Conservation (phyloP, 768 basidiomycete species). For the Porpolomopsis calyptriformis region DNA sequence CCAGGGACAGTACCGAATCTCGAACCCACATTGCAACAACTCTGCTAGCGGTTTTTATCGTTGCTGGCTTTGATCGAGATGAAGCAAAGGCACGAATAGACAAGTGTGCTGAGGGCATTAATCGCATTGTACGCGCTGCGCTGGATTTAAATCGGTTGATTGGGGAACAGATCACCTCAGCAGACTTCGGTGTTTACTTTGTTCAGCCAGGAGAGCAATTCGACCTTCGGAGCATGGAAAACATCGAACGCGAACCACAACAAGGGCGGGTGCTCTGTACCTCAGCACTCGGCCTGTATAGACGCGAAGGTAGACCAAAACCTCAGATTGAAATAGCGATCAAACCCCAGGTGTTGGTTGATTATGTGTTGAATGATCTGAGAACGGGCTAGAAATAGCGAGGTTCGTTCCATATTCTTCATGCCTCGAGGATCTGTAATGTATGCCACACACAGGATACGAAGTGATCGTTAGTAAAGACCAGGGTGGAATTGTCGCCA, state of each 20-base stretch:
- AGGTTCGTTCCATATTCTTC: not conserved
- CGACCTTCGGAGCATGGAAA: not conserved
- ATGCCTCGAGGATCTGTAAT: not conserved
- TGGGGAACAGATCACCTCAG: not conserved
- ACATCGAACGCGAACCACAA: not conserved
- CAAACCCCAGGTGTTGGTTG: not conserved
- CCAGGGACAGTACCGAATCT: not conserved
- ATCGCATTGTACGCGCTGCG: not conserved
- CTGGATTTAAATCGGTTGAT: not conserved
- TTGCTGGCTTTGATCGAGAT: not conserved
- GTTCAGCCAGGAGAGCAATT: not conserved
- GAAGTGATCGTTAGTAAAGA: too few species aligned
- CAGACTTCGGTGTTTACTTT: not conserved
- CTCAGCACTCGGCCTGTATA: not conserved
- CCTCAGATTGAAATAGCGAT: not conserved
- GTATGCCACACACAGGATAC: not conserved
- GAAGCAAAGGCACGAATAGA: not conserved
- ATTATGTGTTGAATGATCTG: not conserved
- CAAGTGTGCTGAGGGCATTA: not conserved
- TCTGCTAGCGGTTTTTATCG: not conserved
- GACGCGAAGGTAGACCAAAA: not conserved
- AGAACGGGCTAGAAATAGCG: not conserved
- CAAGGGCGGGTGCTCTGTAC: not conserved
- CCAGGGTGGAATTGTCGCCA: too few species aligned
- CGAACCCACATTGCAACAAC: not conserved